A percentile compares a stretch with the other conserved stretches of the same genome.
Evolutionary conservation across 192 early-diverging fungal species (phyloP).

Genomic region (Linnemannia elongata): DNA sequence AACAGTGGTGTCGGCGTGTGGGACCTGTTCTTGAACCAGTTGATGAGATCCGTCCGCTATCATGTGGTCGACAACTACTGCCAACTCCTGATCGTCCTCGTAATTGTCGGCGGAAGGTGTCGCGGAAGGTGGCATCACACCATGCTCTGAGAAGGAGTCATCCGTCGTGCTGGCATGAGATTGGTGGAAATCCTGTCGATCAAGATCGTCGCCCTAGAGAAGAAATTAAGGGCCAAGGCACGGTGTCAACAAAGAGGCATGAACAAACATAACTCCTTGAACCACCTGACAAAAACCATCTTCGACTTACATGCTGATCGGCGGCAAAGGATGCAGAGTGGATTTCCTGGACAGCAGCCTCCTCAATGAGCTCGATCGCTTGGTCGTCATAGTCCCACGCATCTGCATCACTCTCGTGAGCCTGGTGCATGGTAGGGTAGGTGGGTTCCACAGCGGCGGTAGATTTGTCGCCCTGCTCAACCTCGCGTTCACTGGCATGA

Average conservation of each 20-base stretch:
- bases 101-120: background rate
- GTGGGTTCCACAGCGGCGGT: background rate
- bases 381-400: constrained; percentile 49
- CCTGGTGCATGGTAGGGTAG: constrained; percentile 7
- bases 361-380: constrained; percentile 16
- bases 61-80: background rate
- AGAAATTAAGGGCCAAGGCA: background rate
- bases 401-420: constrained; percentile 22
- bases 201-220: background rate
- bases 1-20: background rate
- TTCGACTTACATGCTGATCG: background rate
- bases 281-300: background rate
- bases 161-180: background rate
- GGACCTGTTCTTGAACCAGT: background rate
- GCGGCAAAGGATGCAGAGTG: background rate
- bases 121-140: background rate
- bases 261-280: background rate
- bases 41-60: background rate
- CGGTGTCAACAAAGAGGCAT: background rate
- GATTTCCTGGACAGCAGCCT: background rate
- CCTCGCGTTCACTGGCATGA: background rate
- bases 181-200: background rate
- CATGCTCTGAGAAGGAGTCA: background rate
- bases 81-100: background rate
- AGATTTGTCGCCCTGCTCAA: background rate